Conservation (phyloP, 768 basidiomycete genomes). For the Hirschioporus abietinus region DNA sequence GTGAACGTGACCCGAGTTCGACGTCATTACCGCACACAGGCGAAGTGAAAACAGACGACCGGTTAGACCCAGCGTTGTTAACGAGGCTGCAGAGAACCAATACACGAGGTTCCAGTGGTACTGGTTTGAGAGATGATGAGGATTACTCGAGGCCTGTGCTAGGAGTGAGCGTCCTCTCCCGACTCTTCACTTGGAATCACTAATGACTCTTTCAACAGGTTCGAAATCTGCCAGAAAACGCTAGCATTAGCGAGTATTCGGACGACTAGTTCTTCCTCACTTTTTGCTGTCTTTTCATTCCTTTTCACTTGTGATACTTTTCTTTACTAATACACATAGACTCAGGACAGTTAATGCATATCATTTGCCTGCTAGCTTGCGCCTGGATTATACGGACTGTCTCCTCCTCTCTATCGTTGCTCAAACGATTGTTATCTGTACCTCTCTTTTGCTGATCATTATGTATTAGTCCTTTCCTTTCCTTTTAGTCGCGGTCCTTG, state of each 20-base stretch:
- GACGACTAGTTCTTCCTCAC: slow-evolving; percentile 14
- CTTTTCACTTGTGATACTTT: not conserved
- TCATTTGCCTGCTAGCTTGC: not conserved
- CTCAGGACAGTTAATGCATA: not conserved
- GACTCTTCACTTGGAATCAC: not conserved
- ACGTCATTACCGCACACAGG: not conserved
- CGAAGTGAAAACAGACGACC: slow-evolving; percentile 23
- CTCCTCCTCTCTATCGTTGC: not conserved
- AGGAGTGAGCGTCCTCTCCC: slow-evolving; percentile 34
- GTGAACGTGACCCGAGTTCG: not conserved
- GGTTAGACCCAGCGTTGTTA: slow-evolving; percentile 20
- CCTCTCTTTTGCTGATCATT: not conserved
- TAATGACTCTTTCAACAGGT: slow-evolving; percentile 31
- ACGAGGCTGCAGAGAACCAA: slow-evolving; percentile 7
- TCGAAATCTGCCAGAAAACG: slow-evolving; percentile 47
- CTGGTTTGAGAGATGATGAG: slow-evolving; percentile 39
- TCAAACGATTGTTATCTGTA: not conserved
- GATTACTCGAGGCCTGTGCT: slow-evolving; percentile 54
- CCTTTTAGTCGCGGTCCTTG: not conserved
- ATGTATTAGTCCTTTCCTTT: not conserved
- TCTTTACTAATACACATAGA: not conserved
- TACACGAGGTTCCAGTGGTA: slow-evolving; percentile 12
- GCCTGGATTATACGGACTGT: not conserved
- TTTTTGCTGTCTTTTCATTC: not conserved
- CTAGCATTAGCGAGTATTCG: slow-evolving; percentile 22